Percentiles rank a stretch among this genome's conserved stretches.
These are phyloP conservation scores for Suhomyces sp. DNA, from an alignment of 805 yeast species.

Conservation along the genomic window DNA sequence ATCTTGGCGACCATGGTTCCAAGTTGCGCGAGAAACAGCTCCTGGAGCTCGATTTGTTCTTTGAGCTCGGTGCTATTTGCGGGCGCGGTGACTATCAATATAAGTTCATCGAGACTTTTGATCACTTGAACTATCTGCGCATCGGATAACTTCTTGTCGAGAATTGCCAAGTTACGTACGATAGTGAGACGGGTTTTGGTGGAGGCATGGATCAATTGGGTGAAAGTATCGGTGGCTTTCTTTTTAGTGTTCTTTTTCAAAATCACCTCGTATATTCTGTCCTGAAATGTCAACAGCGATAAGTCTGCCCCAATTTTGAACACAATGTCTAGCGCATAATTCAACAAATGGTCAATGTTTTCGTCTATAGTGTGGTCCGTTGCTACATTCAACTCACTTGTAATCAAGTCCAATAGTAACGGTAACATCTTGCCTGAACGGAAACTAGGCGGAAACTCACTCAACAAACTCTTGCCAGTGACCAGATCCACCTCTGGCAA, in stretches of 20 bases:
- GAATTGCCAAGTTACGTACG: slow-evolving; percentile 44
- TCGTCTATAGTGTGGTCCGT: slow-evolving; percentile 16
- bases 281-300: slow-evolving; percentile 77
- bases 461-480: slow-evolving; percentile 19
- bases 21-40: slow-evolving; percentile 45
- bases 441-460: slow-evolving; percentile 42
- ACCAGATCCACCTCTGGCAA: slow-evolving; percentile 37
- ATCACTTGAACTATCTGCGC: slow-evolving; percentile 50
- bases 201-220: slow-evolving; percentile 30
- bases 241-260: slow-evolving; percentile 24
- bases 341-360: slow-evolving; percentile 40
- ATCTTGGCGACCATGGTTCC: slow-evolving; percentile 43
- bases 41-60: slow-evolving; percentile 47
- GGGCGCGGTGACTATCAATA: slow-evolving; percentile 23
- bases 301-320: slow-evolving; percentile 61
- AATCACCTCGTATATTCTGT: slow-evolving; percentile 53
- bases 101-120: slow-evolving; percentile 42
- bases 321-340: slow-evolving; percentile 51
- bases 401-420: slow-evolving; percentile 52
- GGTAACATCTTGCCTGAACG: slow-evolving; percentile 73
- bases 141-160: slow-evolving; percentile 50
- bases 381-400: slow-evolving; percentile 33
- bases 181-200: slow-evolving; percentile 30
- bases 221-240: slow-evolving; percentile 19
- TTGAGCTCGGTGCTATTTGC: slow-evolving; percentile 26